A percentile compares a stretch with the other conserved stretches of the same genome.
Conservation (phyloP, 495 filamentous ascomycete species). For the Trichoderma virens region DNA sequence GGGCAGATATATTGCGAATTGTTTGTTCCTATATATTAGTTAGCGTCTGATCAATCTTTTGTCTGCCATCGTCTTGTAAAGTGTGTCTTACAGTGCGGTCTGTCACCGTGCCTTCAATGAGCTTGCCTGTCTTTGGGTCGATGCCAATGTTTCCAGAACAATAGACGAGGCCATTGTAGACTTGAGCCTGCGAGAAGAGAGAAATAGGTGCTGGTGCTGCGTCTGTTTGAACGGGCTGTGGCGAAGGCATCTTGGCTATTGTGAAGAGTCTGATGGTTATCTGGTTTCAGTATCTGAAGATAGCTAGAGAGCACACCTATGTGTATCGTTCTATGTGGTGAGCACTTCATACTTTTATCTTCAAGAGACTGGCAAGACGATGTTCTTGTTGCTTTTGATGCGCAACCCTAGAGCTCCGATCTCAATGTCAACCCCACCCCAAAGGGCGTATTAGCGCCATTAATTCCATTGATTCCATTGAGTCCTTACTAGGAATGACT, state of each 20-base stretch:
- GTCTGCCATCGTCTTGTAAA: not conserved
- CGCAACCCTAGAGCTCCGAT: not conserved
- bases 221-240: not conserved
- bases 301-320: too few species aligned
- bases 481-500: not conserved
- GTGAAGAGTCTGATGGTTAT: too few species aligned
- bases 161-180: conserved; percentile 51
- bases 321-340: too few species aligned
- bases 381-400: not conserved
- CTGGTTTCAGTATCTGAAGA: not conserved
- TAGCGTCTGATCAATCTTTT: not conserved
- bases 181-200: conserved; percentile 49
- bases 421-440: not conserved
- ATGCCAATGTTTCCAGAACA: conserved; percentile 49
- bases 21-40: not conserved
- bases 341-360: not conserved
- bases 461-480: not conserved
- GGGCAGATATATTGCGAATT: conserved; percentile 45
- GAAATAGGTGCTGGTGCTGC: conserved; percentile 43
- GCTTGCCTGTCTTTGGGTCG: conserved; percentile 38
- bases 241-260: not conserved
- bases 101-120: conserved; percentile 45
- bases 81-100: conserved; percentile 31
- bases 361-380: not conserved
- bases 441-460: not conserved